Evolutionary conservation across 306 rosid species (phyloP).

Genomic region (Herpetospermum pedunculosum): DNA sequence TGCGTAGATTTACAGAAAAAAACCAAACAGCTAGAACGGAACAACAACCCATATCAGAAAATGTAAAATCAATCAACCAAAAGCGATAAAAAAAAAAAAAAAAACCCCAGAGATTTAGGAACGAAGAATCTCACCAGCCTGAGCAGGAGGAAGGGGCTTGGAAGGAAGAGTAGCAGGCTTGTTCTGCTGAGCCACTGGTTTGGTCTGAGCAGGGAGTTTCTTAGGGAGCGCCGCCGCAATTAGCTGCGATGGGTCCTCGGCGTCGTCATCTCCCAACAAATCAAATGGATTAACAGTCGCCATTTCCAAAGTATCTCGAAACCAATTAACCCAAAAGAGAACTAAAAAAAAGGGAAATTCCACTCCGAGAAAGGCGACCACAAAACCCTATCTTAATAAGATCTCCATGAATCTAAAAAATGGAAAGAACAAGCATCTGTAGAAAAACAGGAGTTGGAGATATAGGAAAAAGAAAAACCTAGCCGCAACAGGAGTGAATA

Average conservation of each 20-base stretch:
- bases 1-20: background rate
- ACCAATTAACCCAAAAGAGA: conserved; percentile 8
- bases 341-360: background rate
- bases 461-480: background rate
- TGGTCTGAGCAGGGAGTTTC: conserved; percentile 23
- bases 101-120: too few species aligned
- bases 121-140: conserved; percentile 56
- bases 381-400: conserved; percentile 23
- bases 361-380: conserved; percentile 10
- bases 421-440: conserved; percentile 8
- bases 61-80: background rate
- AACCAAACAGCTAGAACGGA: background rate
- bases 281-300: conserved; percentile 77
- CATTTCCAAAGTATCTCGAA: conserved; percentile 23
- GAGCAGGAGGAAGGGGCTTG: conserved; percentile 72
- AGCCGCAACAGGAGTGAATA: conserved; percentile 5
- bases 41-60: background rate
- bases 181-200: conserved; percentile 12
- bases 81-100: background rate
- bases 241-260: conserved; percentile 77
- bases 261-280: conserved; percentile 74
- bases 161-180: conserved; percentile 63
- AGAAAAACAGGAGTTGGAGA: background rate
- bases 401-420: conserved; percentile 23
- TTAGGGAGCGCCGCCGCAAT: conserved; percentile 26